Evolutionary conservation across 441 rosid genomes (phyloP), one percentile per base, ranked within the genome.

Genomic region (Arabidopsis hybrid): DNA sequence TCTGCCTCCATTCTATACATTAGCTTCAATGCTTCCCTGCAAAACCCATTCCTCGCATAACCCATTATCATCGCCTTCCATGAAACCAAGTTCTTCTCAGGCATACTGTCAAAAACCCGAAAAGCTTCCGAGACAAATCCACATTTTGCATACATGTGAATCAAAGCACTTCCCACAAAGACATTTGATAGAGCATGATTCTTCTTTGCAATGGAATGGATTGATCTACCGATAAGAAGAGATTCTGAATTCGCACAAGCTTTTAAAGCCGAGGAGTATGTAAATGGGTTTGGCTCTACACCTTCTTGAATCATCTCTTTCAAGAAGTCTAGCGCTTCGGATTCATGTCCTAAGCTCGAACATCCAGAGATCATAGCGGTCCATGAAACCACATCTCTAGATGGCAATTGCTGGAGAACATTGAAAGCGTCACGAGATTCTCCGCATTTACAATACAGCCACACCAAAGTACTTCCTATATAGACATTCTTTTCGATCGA

Each of bases 291-390:
- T 12, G 97, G 98, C 69, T 89, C 86, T 12, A 91, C 88, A n/a
- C 96, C 96, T 65, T 90, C 97, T 73, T 87, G 85, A 82, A 91
- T 80, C 96, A 94, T 94, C 71, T 89, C 86, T 75, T 85, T 88
- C 80, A 91, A 85, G 81, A 89, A 86, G 63, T 80, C 82, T 10
- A 90, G 79, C 14, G 97, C 97, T 79, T 91, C 91, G 7, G 82
- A 65, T 70, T 88, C 96, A 29, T 86, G 92, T 34, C 96, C 95
- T 13, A 89, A 81, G 74, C 80, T 63, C 11, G 93, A 82, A 77
- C 84, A 87, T 55, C 98, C 93, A 43, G 97, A 93, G 67, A 93
- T 93, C 82, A 91, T 86, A 32, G 98, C 91, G 4, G 95, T 90
- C 98, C 97, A 93, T 4, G 97, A 91, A 69, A 91, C 92, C 63